A percentile compares a stretch with the other conserved stretches of the same genome.
Evolutionary conservation across 768 basidiomycete species (phyloP).

Genomic region (Leccinellum albellum): DNA sequence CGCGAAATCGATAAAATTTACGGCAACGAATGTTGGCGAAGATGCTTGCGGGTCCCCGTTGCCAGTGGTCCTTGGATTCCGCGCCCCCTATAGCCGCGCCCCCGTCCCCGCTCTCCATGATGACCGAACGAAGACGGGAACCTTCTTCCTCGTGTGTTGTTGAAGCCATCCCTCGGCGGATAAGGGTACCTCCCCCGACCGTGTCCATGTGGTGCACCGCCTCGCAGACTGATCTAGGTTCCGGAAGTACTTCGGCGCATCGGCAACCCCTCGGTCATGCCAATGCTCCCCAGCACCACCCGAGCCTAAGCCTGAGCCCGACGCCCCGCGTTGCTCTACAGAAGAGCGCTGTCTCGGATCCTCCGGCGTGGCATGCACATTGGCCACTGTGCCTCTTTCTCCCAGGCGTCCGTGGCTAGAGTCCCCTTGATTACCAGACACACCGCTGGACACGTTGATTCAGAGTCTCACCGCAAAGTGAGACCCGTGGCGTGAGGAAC

Average conservation of each 20-base stretch:
- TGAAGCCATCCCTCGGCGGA: conserved; percentile 21
- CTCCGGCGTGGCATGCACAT: conserved; percentile 3
- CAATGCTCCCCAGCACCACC: not conserved
- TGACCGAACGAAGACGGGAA: conserved; percentile 21
- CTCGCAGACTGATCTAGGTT: conserved; percentile 19
- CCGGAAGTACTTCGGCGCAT: not conserved
- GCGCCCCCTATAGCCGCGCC: conserved; percentile 26
- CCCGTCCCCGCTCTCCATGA: conserved; percentile 34
- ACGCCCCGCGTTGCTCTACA: not conserved
- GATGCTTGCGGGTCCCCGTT: too few relatives aligned
- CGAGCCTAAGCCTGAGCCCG: not conserved
- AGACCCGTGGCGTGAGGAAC: too few relatives aligned
- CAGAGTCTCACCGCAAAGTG: too few relatives aligned
- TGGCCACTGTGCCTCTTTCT: conserved; percentile 3
- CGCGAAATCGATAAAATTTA: too few relatives aligned
- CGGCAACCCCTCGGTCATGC: conserved; percentile 6
- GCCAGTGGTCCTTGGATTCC: too few relatives aligned
- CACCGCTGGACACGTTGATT: too few relatives aligned
- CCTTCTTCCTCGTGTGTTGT: conserved; percentile 32
- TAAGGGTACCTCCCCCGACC: conserved; percentile 29
- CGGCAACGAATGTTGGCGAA: too few relatives aligned
- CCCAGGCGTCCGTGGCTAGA: not conserved
- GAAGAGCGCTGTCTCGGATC: not conserved
- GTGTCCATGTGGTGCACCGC: conserved; percentile 30
- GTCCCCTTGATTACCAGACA: conserved; percentile 1